Base-by-base conservation (phyloP, 1,284 basidiomycete genomes). In the Austropuccinia psidii region DNA sequence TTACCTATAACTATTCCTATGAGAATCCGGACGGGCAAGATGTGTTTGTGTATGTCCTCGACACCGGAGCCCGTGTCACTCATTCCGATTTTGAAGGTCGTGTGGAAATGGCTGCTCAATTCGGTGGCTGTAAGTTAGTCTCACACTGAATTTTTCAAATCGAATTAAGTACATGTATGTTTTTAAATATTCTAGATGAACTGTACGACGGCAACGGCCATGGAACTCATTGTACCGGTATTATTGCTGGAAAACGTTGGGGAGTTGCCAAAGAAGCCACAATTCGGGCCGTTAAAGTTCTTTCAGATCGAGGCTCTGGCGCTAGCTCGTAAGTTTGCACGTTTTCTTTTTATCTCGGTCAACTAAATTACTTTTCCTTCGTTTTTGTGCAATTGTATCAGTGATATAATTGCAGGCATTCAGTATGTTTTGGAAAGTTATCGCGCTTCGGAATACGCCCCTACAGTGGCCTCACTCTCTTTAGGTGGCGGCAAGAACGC, bases 151-250 rank as follows among this genome's bases (percentile, higher is more conserved):
- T 37, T n/a, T n/a, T n/a, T 24, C 13, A 27, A 52, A 13, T 67
- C 37, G 52, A 3, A 41, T 3, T 33, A 52, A 21, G 15, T n/a
- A 24, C 9, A n/a, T 29, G 47, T 35, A 11, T 70, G n/a, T n/a
- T n/a, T 21, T 4, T 29, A 9, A 47, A 6, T n/a, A 60, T 6
- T 41, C 4, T 50, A 70, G 68, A 70, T 50, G 68, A 54, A 11
- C 41, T 76, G 41, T 13, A 45, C 19, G 76, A 76, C 43, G 80
- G 78, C 43, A 81, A 82, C 76, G 81, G 81, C 17, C 81, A 82
- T 76, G 81, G 81, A 50, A 82, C 81, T 67, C 80, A 81, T 78
- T 81, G 81, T 75, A 80, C 81, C 29, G 70, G 70, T 9, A 52
- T 73, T 13, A 73, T 75, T 11, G 75, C 74, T 41, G 75, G 75